Base-by-base conservation (phyloP, 2,329 filamentous ascomycete species). In the Mycosphaerella sp. region DNA sequence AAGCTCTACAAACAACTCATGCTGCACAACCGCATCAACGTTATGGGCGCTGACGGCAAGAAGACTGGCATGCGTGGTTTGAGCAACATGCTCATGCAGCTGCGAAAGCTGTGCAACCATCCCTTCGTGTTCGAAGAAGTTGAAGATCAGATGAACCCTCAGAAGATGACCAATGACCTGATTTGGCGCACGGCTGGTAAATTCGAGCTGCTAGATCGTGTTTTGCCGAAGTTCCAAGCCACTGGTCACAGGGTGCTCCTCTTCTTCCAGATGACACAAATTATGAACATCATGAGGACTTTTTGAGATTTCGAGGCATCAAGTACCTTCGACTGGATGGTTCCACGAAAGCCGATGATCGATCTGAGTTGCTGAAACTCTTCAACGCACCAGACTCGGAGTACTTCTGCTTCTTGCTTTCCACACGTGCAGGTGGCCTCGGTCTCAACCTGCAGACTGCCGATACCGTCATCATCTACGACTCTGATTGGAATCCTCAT, bases 231-330 rank as follows among this genome's bases (percentile, higher is more conserved):
- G 72, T 97, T 98, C 71, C 81, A 87, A 62, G 84, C 80, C 2
- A 90, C 88, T 1, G 89, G 89, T 13, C 93, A 98, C 80, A 86
- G 93, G 71, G 89, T 97, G 25, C 78, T 98, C 69, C 97, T 98
- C 87, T 98, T 98, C 80, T 98, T 98, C 79, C 93, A 98, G 70
- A 98, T 98, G 93, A 98, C 93, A 3, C 90, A 95, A 56, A 98
- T 98, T 68, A 98, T 98, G 93, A 95, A 98, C 72, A 98, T 98
- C 65, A 97, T 98, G 93, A 98, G 64, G 93, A 98, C 68, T 98
- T 95, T 69, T 73, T 98, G 56, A 85, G 91, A 3, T 85, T 89
- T 65, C 81, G 88, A 58, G 86, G 85, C 41, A 78, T 95, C 60
- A 79, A 86, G 64, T 98, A 95, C 68, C 78, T 98, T 59, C 89